phyloP scores from a whole-genome alignment of 163 green algal genomes.

The Scenedesmus sp. region DNA sequence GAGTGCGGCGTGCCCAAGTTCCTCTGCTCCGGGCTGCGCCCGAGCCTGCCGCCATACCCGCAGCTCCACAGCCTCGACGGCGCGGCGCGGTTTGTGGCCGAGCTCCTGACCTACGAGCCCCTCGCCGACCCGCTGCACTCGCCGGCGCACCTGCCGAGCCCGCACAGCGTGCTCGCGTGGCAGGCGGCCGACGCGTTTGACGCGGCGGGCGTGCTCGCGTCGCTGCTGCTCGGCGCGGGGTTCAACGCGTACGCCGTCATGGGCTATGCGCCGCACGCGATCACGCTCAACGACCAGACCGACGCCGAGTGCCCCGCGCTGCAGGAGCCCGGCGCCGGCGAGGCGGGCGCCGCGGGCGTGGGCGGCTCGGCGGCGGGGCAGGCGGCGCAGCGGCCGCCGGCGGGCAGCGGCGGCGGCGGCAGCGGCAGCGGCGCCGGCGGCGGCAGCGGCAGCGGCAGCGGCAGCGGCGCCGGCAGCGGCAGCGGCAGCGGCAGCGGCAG shows the following conservation, averaged over 20 bases:
- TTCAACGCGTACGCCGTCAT: slow-evolving; percentile 85
- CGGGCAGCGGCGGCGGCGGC: slow-evolving; percentile 2
- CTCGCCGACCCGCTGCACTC: slow-evolving; percentile 69
- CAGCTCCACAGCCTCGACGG: slow-evolving; percentile 81
- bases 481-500: slow-evolving; percentile 10
- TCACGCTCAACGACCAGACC: slow-evolving; percentile 77
- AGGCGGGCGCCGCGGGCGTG: background rate
- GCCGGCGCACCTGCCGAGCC: slow-evolving; percentile 76
- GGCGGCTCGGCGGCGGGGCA: background rate
- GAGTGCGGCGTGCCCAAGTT: slow-evolving; percentile 85
- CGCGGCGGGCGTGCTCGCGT: slow-evolving; percentile 72
- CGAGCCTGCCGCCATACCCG: slow-evolving; percentile 62
- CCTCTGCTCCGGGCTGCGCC: slow-evolving; percentile 82
- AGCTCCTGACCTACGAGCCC: slow-evolving; percentile 83
- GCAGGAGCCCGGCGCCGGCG: slow-evolving; percentile 5
- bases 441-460: background rate
- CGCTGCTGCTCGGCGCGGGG: slow-evolving; percentile 78
- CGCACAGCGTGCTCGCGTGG: slow-evolving; percentile 76
- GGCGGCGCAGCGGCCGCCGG: background rate
- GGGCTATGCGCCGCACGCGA: slow-evolving; percentile 74
- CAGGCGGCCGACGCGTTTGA: slow-evolving; percentile 86
- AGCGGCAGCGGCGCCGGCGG: background rate
- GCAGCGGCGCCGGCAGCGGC: background rate
- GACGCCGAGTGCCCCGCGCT: slow-evolving; percentile 50
- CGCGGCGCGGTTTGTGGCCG: slow-evolving; percentile 76